A percentile compares a stretch with the other conserved stretches of the same genome.
Evolutionary conservation across 768 basidiomycete genomes (phyloP).

Genomic region (Amylocystis lapponica): DNA sequence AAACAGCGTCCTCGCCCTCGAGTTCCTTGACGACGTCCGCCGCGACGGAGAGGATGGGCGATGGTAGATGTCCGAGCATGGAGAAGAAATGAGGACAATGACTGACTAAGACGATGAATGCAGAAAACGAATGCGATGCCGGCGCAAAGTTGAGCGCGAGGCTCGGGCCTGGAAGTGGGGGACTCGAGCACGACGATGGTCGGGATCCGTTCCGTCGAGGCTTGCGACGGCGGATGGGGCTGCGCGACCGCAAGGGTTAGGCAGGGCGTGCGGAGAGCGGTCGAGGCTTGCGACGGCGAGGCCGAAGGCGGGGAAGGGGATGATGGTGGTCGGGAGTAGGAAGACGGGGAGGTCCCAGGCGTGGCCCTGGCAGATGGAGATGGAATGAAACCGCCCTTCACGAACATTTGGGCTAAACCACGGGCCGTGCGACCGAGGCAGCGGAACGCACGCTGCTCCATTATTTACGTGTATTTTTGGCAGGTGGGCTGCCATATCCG

Average conservation of each 20-base stretch:
- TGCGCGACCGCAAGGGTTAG: background rate
- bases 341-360: background rate
- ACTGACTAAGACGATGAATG: background rate
- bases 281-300: background rate
- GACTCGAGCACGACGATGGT: background rate
- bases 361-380: background rate
- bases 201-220: no score
- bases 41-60: constrained; percentile 61
- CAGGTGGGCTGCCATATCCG: no score
- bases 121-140: no score
- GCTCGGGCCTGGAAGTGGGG: background rate
- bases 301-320: background rate
- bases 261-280: background rate
- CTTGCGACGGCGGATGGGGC: background rate
- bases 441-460: background rate
- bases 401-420: constrained; percentile 1
- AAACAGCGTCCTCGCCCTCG: constrained; percentile 62
- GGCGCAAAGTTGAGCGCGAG: no score
- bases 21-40: constrained; percentile 63
- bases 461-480: constrained; percentile 1
- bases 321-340: background rate
- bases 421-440: background rate
- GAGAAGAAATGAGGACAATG: constrained; percentile 3
- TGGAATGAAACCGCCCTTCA: background rate
- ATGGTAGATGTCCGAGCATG: constrained; percentile 51